Conservation (phyloP, 495 filamentous ascomycete species). For the Penicillium parvum region DNA sequence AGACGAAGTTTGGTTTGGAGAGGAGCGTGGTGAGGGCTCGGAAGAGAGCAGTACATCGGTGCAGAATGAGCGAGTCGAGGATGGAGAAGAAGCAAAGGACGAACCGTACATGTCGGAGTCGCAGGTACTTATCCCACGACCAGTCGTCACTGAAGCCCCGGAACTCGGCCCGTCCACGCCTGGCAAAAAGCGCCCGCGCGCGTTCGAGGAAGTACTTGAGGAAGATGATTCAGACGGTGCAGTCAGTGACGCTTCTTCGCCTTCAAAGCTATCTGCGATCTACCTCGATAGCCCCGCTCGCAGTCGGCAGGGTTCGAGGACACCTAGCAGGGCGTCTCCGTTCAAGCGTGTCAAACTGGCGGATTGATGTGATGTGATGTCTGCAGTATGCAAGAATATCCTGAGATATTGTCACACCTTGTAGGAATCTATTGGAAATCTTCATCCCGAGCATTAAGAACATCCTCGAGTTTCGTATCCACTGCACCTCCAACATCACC, state of each 20-base stretch:
- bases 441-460: constrained; percentile 42
- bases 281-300: constrained; percentile 9
- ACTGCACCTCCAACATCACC: constrained; percentile 60
- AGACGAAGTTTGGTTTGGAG: constrained; percentile 14
- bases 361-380: no score
- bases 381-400: no score
- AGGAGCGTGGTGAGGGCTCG: background rate
- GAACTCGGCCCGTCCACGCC: no score
- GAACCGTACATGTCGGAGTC: no score
- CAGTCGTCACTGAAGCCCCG: no score
- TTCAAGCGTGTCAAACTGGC: constrained; percentile 1
- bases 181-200: background rate
- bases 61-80: constrained; percentile 7
- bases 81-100: no score
- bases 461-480: constrained; percentile 49
- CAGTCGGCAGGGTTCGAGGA: constrained; percentile 2
- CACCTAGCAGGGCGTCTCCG: constrained; percentile 8
- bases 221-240: constrained; percentile 4
- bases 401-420: constrained; percentile 4
- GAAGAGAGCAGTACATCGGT: background rate
- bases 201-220: constrained; percentile 6
- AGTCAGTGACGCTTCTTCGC: constrained; percentile 6
- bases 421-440: constrained; percentile 22
- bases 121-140: no score
- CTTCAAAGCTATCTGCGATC: constrained; percentile 15